Evolutionary conservation across 2,329 filamentous ascomycete species (phyloP), one percentile per base, ranked within the genome.

Genomic region (Neonectria sp.): DNA sequence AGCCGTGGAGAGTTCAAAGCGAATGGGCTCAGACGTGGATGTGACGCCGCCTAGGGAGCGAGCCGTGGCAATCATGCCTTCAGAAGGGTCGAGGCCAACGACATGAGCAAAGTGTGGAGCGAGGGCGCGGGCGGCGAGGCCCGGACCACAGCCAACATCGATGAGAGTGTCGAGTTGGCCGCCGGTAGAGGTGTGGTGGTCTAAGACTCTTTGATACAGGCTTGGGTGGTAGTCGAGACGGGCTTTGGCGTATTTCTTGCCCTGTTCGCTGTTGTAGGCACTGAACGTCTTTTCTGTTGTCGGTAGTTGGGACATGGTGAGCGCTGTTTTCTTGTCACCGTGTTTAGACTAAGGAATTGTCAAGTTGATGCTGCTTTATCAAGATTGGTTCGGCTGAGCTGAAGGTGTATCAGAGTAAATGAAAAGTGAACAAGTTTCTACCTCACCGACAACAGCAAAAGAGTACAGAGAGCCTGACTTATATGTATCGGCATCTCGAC

Each of bases 111-210:
- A 90, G 37, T 79, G 79, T 0, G 78, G 75, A 0, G 84, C 83
- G 1, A 90, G 80, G 6, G 78, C 79, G 3, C 83, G 81, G 0
- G 81, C 82, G 0, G 84, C 86, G 13, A 77, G 84, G 4, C 88
- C 89, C 0, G 88, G 88, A 0, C 89, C 88, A 71, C 87, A 89
- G 35, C 89, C 89, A 6, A 90, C 77, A 67, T 91, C 88, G 13
- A 89, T 73, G 0, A 89, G 68, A 3, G 77, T 79, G 33, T 79
- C 73, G 15, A 85, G 71, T 13, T 79, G 59, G 13, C 86, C 86
- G 24, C 84, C 84, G 0, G 82, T 84, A 1, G 81, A 78, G 1
- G 71, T 76, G 70, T 90, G 88, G 59, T 85, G 80, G 21, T 81
- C 69, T 5, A 87, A 51, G 55, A 90, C 80, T 45, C 73, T 71